These are phyloP conservation scores for Claviceps pazoutovae DNA, from an alignment of 2,329 filamentous ascomycete species.

Conservation along the genomic window DNA sequence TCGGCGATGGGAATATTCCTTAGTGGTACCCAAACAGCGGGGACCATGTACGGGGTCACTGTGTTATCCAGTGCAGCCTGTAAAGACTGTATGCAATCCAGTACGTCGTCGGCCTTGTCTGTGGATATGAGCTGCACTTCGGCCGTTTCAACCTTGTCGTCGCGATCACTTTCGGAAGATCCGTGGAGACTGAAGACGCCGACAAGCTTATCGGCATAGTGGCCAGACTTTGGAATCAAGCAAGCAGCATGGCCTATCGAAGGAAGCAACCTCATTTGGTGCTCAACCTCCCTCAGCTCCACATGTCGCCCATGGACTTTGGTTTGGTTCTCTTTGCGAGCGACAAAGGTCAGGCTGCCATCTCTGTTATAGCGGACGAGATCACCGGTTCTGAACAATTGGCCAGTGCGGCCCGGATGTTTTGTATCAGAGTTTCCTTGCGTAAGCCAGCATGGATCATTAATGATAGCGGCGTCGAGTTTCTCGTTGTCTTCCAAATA, in stretches of 20 bases:
- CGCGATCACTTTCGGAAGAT: not conserved
- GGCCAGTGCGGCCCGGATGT: slow-evolving; percentile 2
- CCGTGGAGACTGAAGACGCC: slow-evolving; percentile 4
- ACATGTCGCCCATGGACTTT: slow-evolving; percentile 41
- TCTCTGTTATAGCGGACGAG: slow-evolving; percentile 17
- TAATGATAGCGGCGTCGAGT: slow-evolving; percentile 3
- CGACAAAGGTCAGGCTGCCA: slow-evolving; percentile 26
- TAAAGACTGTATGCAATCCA: not conserved
- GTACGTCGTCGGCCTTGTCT: not conserved
- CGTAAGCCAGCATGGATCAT: slow-evolving; percentile 6
- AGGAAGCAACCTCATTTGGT: slow-evolving; percentile 3
- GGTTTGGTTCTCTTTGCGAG: slow-evolving; percentile 40
- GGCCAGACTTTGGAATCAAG: slow-evolving; percentile 1
- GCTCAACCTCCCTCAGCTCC: slow-evolving; percentile 23
- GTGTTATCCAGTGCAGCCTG: not conserved
- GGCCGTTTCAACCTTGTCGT: not conserved
- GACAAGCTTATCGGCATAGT: slow-evolving; percentile 3
- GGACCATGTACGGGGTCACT: not conserved
- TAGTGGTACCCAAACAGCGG: not conserved
- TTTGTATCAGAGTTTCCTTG: slow-evolving; percentile 3
- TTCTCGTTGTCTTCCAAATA: slow-evolving; percentile 11
- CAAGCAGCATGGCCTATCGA: slow-evolving; percentile 1
- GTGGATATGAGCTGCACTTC: not conserved
- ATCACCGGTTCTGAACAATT: slow-evolving; percentile 13
- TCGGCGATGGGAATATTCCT: not conserved